Base-by-base conservation (phyloP, 176 grass and related monocot genomes). In the Phyllostachys edulis region DNA sequence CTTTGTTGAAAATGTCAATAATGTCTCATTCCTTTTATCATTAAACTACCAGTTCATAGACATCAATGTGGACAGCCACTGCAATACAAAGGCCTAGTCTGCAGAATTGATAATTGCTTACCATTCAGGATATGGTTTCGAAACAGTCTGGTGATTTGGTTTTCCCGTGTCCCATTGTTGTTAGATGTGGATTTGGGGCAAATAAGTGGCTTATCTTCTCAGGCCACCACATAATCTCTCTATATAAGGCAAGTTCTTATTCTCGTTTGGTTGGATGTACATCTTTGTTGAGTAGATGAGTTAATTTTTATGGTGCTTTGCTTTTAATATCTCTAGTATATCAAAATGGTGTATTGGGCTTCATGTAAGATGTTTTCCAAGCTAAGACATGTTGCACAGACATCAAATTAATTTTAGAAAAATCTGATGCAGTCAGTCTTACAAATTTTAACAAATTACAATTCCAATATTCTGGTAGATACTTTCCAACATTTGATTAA, bases 241-340 rank as follows among this genome's bases (percentile, higher is more conserved):
- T n/a, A 98, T 88, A 94, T 92, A 95, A 92, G 89, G 93, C 92
- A 63, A 74, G 27, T 73, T 86, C 45, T n/a, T 70, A 64, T 87
- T 82, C 27, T 60, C 79, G 27, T 73, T 51, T 80, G 20, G 50
- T 76, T 62, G 69, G 21, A 49, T 80, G 54, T 86, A 21, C 0
- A 9, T 60, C n/a, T 67, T 86, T 75, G 13, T 81, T 67, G 56
- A 82, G 45, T 77, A 50, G 37, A 72, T 49, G 61, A 26, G 38
- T 70, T 61, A 50, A 63, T 47, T 9, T 79, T n/a, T n/a, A 38
- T 67, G 15, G 40, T 59, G 8, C 76, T 67, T 79, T 57, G 45
- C 63, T 59, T 59, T 61, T 5, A 18, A 14, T 52, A 62, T 75
- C 26, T 80, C n/a, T 24, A 85, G 16, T 63, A 16, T 47, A 44